These are phyloP conservation scores for Cladosporium halotolerans DNA, from an alignment of 2,329 filamentous ascomycete genomes.

Conservation along the genomic window DNA sequence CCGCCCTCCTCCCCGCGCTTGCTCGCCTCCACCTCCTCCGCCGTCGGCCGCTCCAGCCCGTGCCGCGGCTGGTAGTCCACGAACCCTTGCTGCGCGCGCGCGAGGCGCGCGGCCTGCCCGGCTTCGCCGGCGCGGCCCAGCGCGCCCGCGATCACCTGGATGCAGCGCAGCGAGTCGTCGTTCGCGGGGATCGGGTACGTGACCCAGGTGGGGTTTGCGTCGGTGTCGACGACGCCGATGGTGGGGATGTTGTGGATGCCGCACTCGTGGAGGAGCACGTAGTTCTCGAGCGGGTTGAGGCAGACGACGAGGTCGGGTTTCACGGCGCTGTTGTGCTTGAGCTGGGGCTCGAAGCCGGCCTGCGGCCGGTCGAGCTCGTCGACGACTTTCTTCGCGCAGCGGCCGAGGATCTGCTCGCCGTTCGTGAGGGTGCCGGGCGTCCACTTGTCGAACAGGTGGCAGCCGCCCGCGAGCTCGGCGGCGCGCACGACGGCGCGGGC, in stretches of 20 bases:
- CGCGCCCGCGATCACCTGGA: conserved; percentile 75
- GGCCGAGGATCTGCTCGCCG: conserved; percentile 76
- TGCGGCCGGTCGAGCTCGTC: conserved; percentile 64
- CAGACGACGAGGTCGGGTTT: conserved; percentile 88
- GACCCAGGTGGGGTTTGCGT: conserved; percentile 85
- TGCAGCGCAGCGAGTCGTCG: conserved; percentile 84
- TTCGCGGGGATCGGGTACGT: conserved; percentile 96
- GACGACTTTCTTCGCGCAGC: conserved; percentile 65
- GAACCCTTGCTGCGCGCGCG: conserved; percentile 54
- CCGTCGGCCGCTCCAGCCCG: conserved; percentile 22
- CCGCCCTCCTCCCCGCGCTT: conserved; percentile 2
- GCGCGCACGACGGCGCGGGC: conserved; percentile 74
- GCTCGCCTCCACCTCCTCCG: conserved; percentile 5
- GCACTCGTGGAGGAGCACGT: conserved; percentile 84
- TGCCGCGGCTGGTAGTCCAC: conserved; percentile 51
- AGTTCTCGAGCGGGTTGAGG: conserved; percentile 89
- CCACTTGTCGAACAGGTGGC: conserved; percentile 90
- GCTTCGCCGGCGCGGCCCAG: conserved; percentile 76
- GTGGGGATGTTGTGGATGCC: conserved; percentile 82
- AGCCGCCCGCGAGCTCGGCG: conserved; percentile 69
- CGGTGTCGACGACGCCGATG: conserved; percentile 90
- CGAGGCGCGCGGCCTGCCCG: conserved; percentile 63
- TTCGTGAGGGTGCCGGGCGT: conserved; percentile 89
- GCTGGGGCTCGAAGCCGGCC: conserved; percentile 59
- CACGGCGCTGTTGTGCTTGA: conserved; percentile 58